Evolutionary conservation across 129 eudicot genomes (phyloP), one percentile per base, ranked within the genome.

Genomic region (Flaveria ramosissima): DNA sequence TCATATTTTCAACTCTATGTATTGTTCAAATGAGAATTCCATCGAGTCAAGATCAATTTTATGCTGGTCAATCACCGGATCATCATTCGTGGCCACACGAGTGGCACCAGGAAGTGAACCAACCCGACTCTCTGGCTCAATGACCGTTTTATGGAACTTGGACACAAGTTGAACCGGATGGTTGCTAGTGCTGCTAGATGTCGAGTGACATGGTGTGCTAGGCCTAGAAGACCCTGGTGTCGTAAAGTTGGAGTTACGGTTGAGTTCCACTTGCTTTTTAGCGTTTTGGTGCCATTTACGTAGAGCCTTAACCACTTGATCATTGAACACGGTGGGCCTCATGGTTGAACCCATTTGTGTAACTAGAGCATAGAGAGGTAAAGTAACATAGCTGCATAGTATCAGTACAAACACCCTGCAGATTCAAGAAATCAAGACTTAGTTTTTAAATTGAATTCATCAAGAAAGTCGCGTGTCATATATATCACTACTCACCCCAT

Each of bases 301-400:
- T 26, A 90, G 76, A 15, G 96, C 90, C 41, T 81, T 82, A 6
- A 84, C 73, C 42, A 86, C 85, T 77, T 74, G 75, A n/a, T 77
- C 87, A 12, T 86, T 74, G 71, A 86, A 86, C 57, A 80, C 78
- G 45, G 87, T 73, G 14, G 89, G 85, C 69, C 83, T 86, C 89
- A 86, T 86, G 72, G 75, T 83, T 41, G 90, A 86, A 47, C 87
- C 90, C 87, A 86, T 86, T 73, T 86, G 87, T 76, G 90, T 85
- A 13, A 90, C 96, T 69, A 90, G 59, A 36, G 96, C 92, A 70
- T 89, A 90, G 19, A 90, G 96, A 43, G 92, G 96, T 26, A 90
- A 85, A 46, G 91, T 90, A 21, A 86, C 85, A 65, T 87, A 87
- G 78, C 92, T 89, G 84, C 89, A 87, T 8, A 89, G 75, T 63